These are phyloP conservation scores for Sclerotinia spermophila DNA, from an alignment of 2,329 filamentous ascomycete species.

Conservation along the genomic window DNA sequence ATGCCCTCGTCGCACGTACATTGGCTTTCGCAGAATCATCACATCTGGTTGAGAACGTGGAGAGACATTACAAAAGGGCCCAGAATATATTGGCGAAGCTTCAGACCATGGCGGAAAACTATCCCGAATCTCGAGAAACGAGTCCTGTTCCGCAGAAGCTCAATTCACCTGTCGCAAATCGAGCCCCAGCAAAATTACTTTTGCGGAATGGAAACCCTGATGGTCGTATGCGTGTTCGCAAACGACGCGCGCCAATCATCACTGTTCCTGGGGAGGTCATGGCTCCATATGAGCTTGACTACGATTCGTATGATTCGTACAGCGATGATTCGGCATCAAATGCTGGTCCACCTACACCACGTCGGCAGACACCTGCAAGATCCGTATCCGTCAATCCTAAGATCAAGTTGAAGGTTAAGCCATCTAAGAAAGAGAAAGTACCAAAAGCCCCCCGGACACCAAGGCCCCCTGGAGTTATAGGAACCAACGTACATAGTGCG, in stretches of 20 bases:
- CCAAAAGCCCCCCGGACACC: constrained; percentile 33
- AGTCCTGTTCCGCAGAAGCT: constrained; percentile 43
- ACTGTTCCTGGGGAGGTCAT: constrained; percentile 64
- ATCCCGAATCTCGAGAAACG: constrained; percentile 48
- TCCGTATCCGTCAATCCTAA: constrained; percentile 23
- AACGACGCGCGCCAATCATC: constrained; percentile 50
- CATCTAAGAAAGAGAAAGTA: constrained; percentile 27
- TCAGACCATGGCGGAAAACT: constrained; percentile 57
- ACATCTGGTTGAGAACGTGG: constrained; percentile 61
- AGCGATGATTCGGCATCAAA: constrained; percentile 30
- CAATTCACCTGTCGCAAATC: constrained; percentile 52
- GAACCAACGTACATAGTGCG: constrained; percentile 38
- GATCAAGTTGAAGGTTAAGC: constrained; percentile 35
- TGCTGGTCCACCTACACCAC: constrained; percentile 37
- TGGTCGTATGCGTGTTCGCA: constrained; percentile 25
- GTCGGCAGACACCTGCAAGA: constrained; percentile 27
- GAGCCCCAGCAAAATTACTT: constrained; percentile 45
- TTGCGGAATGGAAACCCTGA: constrained; percentile 43
- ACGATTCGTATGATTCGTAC: constrained; percentile 49
- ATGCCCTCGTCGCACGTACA: constrained; percentile 53
- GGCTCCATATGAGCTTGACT: constrained; percentile 62
- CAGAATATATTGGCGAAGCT: constrained; percentile 57
- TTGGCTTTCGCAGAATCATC: constrained; percentile 59
- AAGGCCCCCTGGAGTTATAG: constrained; percentile 36
- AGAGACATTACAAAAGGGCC: constrained; percentile 58